Base-by-base conservation (phyloP, 2,329 filamentous ascomycete genomes). In the Xylariaceae sp. region DNA sequence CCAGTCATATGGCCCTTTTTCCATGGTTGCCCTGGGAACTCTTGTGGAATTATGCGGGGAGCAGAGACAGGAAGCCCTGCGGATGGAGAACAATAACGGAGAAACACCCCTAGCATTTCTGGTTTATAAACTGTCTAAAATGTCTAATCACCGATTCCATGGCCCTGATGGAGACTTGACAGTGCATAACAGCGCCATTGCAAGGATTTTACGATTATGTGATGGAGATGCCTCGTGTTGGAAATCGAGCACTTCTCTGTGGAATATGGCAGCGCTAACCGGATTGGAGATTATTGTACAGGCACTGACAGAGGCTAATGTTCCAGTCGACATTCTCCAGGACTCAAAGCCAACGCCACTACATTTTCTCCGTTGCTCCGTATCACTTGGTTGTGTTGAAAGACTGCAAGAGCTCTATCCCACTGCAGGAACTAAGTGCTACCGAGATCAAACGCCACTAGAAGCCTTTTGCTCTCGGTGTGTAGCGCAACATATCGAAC, bases 221-320 rank as follows among this genome's bases (percentile, higher is more conserved):
- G n/a, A 27, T 15, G 13, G 17, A 17, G 30, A 41, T 24, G 7
- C 21, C 17, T 34, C 17, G 19, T 41, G 29, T 11, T 41, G 34
- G 39, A 17, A 8, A 9, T 37, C 34, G 17, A 4, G 9, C n/a
- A 26, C 12, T 9, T 34, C 40, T 13, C 23, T 23, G 12, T 42
- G 40, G 40, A 8, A 42, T n/a, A 31, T 42, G n/a, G 40, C 26
- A 31, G 35, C 40, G 6, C 34, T 7, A 9, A 38, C 34, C 8
- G 31, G 31, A 13, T 38, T 26, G 9, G 19, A 7, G 14, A 8
- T 7, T 1, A 27, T 24, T 16, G 11, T 41, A 1, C 13, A 18
- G 6, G 13, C 15, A 13, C 39, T 41, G 18, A 16, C 4, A 9
- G 17, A 34, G 2, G 35, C 29, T 5, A 13, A 12, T 13, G 11